phyloP scores from a whole-genome alignment of 1,284 basidiomycete species.

The Trametes hirsuta region DNA sequence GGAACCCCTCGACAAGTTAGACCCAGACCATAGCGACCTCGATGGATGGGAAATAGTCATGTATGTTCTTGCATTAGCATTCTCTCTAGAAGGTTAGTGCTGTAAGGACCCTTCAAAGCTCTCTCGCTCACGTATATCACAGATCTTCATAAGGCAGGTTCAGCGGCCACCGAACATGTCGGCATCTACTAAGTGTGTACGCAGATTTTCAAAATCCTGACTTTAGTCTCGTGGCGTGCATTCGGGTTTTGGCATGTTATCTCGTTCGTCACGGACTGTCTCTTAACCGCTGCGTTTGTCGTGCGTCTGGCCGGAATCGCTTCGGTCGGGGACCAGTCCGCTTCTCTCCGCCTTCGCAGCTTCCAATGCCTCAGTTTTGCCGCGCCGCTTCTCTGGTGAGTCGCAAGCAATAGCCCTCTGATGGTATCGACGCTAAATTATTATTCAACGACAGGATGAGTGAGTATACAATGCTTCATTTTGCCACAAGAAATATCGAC shows the following conservation, averaged over 20 bases:
- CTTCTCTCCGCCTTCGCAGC: slow-evolving; percentile 61
- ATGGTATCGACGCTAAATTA: background rate
- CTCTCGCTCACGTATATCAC: background rate
- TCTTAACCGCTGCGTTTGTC: slow-evolving; percentile 75
- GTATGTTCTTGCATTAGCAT: slow-evolving; percentile 78
- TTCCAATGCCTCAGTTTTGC: slow-evolving; percentile 90
- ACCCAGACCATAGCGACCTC: slow-evolving; percentile 51
- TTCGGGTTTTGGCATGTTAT: slow-evolving; percentile 85
- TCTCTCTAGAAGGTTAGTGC: slow-evolving; percentile 72
- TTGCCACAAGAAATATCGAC: background rate
- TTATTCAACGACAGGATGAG: slow-evolving; percentile 65
- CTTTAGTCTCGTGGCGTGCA: slow-evolving; percentile 69
- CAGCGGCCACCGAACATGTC: background rate
- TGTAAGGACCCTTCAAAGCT: background rate
- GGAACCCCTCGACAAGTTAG: slow-evolving; percentile 69
- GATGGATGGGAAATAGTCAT: slow-evolving; percentile 81
- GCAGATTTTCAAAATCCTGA: slow-evolving; percentile 67
- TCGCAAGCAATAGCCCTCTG: slow-evolving; percentile 1
- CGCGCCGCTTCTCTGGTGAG: slow-evolving; percentile 84
- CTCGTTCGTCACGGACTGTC: slow-evolving; percentile 69
- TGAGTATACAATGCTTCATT: slow-evolving; percentile 41
- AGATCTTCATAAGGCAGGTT: slow-evolving; percentile 70
- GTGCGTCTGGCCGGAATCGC: slow-evolving; percentile 71
- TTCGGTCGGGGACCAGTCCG: slow-evolving; percentile 44
- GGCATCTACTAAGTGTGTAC: background rate